Evolutionary conservation across 2,329 filamentous ascomycete species (phyloP).

Genomic region (Penicillium brevicompactum): DNA sequence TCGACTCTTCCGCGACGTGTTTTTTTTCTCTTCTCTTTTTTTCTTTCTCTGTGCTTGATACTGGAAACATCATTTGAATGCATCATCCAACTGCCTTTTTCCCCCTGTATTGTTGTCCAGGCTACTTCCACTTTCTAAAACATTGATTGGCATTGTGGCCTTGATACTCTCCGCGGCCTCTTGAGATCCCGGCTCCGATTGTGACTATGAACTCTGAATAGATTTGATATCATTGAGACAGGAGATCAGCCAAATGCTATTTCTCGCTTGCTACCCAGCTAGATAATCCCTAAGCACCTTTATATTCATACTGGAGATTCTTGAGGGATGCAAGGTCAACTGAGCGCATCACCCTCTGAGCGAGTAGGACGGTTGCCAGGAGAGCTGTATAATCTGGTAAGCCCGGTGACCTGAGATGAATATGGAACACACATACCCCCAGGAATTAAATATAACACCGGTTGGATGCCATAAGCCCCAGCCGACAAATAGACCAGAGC

Average conservation of each 20-base stretch:
- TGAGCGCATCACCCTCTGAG: conserved; percentile 39
- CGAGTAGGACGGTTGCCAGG: conserved; percentile 33
- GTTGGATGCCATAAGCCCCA: conserved; percentile 21
- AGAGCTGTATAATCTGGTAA: conserved; percentile 34
- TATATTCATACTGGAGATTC: conserved; percentile 44
- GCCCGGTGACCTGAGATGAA: conserved; percentile 14
- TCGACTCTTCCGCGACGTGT: conserved; percentile 4
- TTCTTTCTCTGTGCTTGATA: neutral
- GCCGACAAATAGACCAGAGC: conserved; percentile 29
- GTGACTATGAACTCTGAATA: too few species aligned
- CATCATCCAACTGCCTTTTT: neutral
- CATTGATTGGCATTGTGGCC: too few species aligned
- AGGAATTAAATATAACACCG: conserved; percentile 40
- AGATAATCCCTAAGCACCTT: conserved; percentile 36
- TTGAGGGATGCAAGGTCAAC: conserved; percentile 43
- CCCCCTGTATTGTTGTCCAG: too few species aligned
- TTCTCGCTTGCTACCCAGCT: too few species aligned
- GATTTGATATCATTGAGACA: too few species aligned
- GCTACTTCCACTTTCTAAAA: too few species aligned
- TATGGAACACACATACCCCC: conserved; percentile 32
- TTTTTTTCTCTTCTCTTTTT: neutral
- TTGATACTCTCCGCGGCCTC: too few species aligned
- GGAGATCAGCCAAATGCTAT: too few species aligned
- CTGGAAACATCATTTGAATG: neutral
- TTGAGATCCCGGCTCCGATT: too few species aligned